Base-by-base conservation (phyloP, 2,329 filamentous ascomycete genomes). In the Xylariaceae sp. region DNA sequence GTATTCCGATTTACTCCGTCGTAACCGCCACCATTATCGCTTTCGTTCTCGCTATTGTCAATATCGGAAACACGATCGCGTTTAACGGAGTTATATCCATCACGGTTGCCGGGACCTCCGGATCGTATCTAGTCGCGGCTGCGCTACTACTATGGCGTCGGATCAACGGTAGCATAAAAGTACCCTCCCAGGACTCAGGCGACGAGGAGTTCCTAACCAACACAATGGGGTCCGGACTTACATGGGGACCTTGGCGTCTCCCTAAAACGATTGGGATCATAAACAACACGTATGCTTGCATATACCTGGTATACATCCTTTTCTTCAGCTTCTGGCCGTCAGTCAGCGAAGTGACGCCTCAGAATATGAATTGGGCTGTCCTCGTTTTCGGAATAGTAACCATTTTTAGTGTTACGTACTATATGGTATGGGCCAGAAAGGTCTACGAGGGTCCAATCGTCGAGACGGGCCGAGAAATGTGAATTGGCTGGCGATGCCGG, bases 281-380 rank as follows among this genome's bases (percentile, higher is more conserved):
- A 15, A 59, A 57, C 32, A 63, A 63, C n/a, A 34, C 52, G 5
- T 53, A 61, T 26, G 32, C 55, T 2, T 56, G 52, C 51, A 32
- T 26, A 1, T 63, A 57, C 34, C 47, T 63, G 0, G 4, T 59
- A 2, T 60, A 55, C 41, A 40, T 59, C 19, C 45, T 61, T 2
- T 64, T 63, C 18, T 64, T 61, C 30, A 62, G 59, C 32, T 64
- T 64, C 54, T 62, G 62, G 61, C 62, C 61, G 2, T 10, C 59
- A 0, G 43, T 15, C 15, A 30, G 46, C n/a, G 53, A 61, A 3
- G 58, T 62, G 8, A 62, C 58, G 4, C 55, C 53, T 2, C 29
- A 56, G 22, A 64, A 36, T 34, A 54, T 64, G 43, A 64, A 64
- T 41, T 62, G 43, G 21, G 54, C 54, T 3, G 54, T 62, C 3